These are phyloP conservation scores for Yamadazyma ubonensis DNA, from an alignment of 805 yeast genomes.

Conservation along the genomic window DNA sequence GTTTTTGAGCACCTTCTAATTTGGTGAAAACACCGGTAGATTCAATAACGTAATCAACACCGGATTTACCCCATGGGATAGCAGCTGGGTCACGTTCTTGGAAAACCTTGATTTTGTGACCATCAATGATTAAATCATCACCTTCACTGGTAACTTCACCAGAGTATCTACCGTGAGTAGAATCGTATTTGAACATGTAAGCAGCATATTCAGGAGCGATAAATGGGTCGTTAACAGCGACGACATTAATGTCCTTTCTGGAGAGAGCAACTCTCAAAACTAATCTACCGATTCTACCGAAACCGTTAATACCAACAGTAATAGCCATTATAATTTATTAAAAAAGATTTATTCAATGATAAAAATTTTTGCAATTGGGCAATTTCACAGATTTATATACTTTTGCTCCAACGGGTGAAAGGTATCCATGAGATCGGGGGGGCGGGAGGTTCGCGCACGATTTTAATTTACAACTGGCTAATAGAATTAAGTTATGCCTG, in stretches of 20 bases:
- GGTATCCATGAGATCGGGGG: slow-evolving; percentile 15
- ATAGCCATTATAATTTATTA: slow-evolving; percentile 44
- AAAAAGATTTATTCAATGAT: slow-evolving; percentile 1
- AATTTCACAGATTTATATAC: slow-evolving; percentile 13
- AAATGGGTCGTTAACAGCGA: slow-evolving; percentile 91
- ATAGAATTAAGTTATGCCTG: no score
- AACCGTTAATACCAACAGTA: slow-evolving; percentile 88
- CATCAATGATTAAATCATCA: slow-evolving; percentile 64
- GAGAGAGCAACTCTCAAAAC: slow-evolving; percentile 78
- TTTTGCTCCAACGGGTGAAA: slow-evolving; percentile 18
- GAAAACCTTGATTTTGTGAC: slow-evolving; percentile 62
- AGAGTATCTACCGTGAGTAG: slow-evolving; percentile 83
- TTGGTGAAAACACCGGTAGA: slow-evolving; percentile 94
- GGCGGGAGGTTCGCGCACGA: slow-evolving; percentile 8
- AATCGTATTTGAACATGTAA: slow-evolving; percentile 93
- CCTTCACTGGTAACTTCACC: slow-evolving; percentile 69
- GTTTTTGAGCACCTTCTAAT: slow-evolving; percentile 76
- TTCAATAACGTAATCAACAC: slow-evolving; percentile 86
- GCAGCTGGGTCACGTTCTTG: slow-evolving; percentile 82
- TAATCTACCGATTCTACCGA: slow-evolving; percentile 92
- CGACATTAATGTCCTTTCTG: slow-evolving; percentile 75
- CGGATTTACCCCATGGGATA: slow-evolving; percentile 84
- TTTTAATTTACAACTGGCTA: background rate
- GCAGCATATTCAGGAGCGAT: slow-evolving; percentile 89
- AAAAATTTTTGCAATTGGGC: slow-evolving; percentile 1